Conservation (phyloP, 2,329 filamentous ascomycete species). For the Colletotrichum tanaceti region DNA sequence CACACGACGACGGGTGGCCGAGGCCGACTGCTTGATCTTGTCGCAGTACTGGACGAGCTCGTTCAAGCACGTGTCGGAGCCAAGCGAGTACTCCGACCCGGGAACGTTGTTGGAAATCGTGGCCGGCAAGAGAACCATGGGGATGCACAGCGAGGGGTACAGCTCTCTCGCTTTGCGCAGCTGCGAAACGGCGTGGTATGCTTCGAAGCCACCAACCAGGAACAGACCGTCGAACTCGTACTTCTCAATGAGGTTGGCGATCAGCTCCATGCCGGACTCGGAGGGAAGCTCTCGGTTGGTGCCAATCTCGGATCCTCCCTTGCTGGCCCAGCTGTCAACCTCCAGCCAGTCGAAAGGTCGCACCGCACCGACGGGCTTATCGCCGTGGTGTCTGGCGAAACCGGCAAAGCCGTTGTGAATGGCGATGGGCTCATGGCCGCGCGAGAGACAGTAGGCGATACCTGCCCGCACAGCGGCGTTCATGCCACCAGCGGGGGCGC, state of each 20-base stretch:
- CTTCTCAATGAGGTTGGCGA: slow-evolving; percentile 84
- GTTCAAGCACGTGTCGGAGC: slow-evolving; percentile 96
- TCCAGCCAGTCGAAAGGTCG: slow-evolving; percentile 92
- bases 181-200: slow-evolving; percentile 91
- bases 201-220: slow-evolving; percentile 94
- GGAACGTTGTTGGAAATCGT: slow-evolving; percentile 99
- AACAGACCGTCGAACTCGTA: slow-evolving; percentile 94
- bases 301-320: slow-evolving; percentile 96
- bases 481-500: slow-evolving; percentile 96
- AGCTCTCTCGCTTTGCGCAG: slow-evolving; percentile 82
- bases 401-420: slow-evolving; percentile 98
- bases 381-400: slow-evolving; percentile 88
- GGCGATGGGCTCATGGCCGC: slow-evolving; percentile 91
- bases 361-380: slow-evolving; percentile 84
- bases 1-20: slow-evolving; percentile 89
- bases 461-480: slow-evolving; percentile 95
- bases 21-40: slow-evolving; percentile 96
- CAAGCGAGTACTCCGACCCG: slow-evolving; percentile 95
- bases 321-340: slow-evolving; percentile 94
- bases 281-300: slow-evolving; percentile 94
- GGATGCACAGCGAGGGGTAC: slow-evolving; percentile 90
- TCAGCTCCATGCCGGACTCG: slow-evolving; percentile 84
- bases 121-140: slow-evolving; percentile 90
- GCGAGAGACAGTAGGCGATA: slow-evolving; percentile 89
- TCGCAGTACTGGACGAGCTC: slow-evolving; percentile 95